These are phyloP conservation scores for Mariannaea sp. DNA, from an alignment of 2,329 filamentous ascomycete species.

Conservation along the genomic window DNA sequence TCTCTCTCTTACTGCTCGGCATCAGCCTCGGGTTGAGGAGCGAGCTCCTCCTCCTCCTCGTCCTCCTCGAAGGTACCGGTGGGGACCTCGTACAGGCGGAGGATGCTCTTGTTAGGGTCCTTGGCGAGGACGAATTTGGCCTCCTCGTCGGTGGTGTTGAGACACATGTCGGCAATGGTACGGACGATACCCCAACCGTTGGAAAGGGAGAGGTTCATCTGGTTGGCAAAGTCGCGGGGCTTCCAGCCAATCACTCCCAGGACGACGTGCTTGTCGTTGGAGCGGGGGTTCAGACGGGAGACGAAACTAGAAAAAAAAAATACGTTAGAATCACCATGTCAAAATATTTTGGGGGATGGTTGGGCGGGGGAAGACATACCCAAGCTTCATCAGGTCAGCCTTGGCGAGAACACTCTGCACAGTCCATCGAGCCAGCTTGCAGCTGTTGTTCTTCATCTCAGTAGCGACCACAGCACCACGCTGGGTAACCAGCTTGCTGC, in stretches of 20 bases:
- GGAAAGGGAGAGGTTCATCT: constrained; percentile 97
- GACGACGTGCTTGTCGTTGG: constrained; percentile 91
- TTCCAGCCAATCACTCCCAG: constrained; percentile 98
- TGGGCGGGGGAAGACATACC: constrained; percentile 58
- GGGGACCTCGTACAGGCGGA: constrained; percentile 92
- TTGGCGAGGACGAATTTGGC: constrained; percentile 82
- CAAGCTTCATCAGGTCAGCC: constrained; percentile 98
- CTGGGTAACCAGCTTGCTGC: constrained; percentile 90
- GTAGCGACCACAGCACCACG: constrained; percentile 97
- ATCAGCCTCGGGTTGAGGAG: constrained; percentile 40
- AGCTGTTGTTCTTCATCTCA: constrained; percentile 99
- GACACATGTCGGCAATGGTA: constrained; percentile 94
- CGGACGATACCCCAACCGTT: constrained; percentile 99
- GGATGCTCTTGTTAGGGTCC: constrained; percentile 96
- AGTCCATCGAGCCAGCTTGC: constrained; percentile 98
- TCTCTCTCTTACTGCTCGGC: constrained; percentile 24
- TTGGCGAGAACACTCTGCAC: constrained; percentile 95
- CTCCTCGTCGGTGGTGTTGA: constrained; percentile 75
- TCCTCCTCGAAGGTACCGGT: constrained; percentile 89
- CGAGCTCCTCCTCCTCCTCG: constrained; percentile 66
- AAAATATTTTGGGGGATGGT: constrained; percentile 26
- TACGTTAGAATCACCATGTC: no score
- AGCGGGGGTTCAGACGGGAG: constrained; percentile 89
- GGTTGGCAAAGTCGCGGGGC: constrained; percentile 91
- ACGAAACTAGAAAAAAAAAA: constrained; percentile 71